phyloP scores from a whole-genome alignment of 2,329 filamentous ascomycete genomes.

The Penicillium sp. region DNA sequence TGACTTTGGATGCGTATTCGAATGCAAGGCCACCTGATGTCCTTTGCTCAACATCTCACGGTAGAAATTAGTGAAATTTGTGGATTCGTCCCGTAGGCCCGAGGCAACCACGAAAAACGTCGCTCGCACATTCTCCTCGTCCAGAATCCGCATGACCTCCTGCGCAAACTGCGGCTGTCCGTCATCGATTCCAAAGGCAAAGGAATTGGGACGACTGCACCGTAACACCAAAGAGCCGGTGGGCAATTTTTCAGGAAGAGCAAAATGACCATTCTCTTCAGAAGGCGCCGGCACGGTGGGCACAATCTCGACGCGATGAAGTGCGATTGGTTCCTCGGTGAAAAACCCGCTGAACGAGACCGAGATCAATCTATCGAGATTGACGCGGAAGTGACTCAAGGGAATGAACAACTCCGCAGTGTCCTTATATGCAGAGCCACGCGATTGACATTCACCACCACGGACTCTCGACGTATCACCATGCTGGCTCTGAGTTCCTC shows the following conservation, averaged over 20 bases:
- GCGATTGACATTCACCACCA: neutral
- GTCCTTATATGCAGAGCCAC: constrained; percentile 21
- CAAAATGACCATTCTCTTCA: constrained; percentile 32
- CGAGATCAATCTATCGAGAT: constrained; percentile 52
- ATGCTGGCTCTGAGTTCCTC: neutral
- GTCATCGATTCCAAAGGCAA: constrained; percentile 68
- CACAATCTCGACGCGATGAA: constrained; percentile 58
- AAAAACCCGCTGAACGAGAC: constrained; percentile 62
- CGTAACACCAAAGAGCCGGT: constrained; percentile 57
- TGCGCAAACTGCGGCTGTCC: constrained; percentile 56
- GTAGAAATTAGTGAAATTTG: constrained; percentile 60
- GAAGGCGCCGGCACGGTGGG: constrained; percentile 42
- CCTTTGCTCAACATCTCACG: constrained; percentile 56
- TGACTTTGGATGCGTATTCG: constrained; percentile 60
- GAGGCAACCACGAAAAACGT: constrained; percentile 67
- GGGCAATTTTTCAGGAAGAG: constrained; percentile 54
- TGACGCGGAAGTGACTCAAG: constrained; percentile 59
- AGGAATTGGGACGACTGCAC: constrained; percentile 62
- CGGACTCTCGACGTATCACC: neutral
- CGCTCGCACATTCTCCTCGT: constrained; percentile 56
- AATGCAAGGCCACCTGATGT: constrained; percentile 64
- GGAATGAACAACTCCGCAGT: constrained; percentile 59
- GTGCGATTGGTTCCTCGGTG: constrained; percentile 43
- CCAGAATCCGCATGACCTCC: constrained; percentile 56
- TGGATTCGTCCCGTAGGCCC: constrained; percentile 52